Evolutionary conservation across 176 grass and related monocot species (phyloP), one percentile per base, ranked within the genome.

Genomic region (Pontederia paniculata): DNA sequence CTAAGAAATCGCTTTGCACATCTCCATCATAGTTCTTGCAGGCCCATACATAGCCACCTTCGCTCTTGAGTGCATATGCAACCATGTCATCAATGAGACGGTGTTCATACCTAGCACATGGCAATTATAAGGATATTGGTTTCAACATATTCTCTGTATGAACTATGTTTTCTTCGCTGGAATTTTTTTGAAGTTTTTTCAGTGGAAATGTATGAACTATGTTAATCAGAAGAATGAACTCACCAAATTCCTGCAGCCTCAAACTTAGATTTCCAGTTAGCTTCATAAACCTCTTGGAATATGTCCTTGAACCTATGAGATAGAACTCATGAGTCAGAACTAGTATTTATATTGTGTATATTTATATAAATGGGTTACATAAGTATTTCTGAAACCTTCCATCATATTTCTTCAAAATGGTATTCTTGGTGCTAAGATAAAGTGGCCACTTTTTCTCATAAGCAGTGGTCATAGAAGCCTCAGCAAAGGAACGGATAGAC

Each of bases 21-120:
- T 96, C 90, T 69, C 90, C 90, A 74, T 95, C 82, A 61, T 96
- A 96, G 63, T 96, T 89, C 71, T 96, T 96, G 82, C 90, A 96
- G 73, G 90, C 90, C 90, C 90, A 96, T 5, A 96, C 85, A 66
- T 96, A 96, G 21, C 85, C 90, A 67, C 90, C 90, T 68, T 96
- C 85, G 58, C 85, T 96, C 66, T 95, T 95, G 25, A 96, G 58
- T 8, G 90, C 85, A 55, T 97, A 97, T 14, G 91, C 91, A 62
- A 97, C 91, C 91, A 97, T 97, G 74, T 97, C 91, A 84, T 97
- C 91, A 67, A 97, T 97, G 9, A 97, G 72, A 9, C 91, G 79
- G 73, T 97, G 91, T 52, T 97, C 91, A 46, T 97, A 97, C 91
- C 86, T 89, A 67, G 60, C 66, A 44, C 62, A 42, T 54, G 8